Conservation (phyloP, 2,329 filamentous ascomycete species). For the Proliferodiscus dingleyae region DNA sequence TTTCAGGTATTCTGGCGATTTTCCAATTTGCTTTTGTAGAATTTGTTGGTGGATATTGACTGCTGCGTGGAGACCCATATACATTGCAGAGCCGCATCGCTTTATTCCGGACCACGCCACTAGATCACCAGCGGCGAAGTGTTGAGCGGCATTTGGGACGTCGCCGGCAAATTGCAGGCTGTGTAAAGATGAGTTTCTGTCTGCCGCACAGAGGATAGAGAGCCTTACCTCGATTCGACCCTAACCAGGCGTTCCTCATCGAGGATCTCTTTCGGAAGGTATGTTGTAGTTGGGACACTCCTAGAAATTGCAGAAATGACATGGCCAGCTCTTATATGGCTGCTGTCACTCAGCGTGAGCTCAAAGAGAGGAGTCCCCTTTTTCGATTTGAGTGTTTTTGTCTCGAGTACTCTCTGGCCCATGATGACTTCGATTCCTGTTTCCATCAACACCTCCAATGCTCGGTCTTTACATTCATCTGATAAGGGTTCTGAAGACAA, state of each 20-base stretch:
- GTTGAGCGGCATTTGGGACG: conserved; percentile 52
- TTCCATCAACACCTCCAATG: conserved; percentile 53
- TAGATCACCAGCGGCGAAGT: conserved; percentile 68
- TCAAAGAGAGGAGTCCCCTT: conserved; percentile 34
- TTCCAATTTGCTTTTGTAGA: conserved; percentile 37
- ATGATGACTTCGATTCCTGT: conserved; percentile 62
- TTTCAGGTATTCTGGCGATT: conserved; percentile 42
- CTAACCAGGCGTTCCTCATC: conserved; percentile 62
- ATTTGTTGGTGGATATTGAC: conserved; percentile 64
- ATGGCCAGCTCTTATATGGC: conserved; percentile 54
- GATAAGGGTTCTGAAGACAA: conserved; percentile 70
- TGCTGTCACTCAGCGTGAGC: conserved; percentile 56
- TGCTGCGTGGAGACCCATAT: conserved; percentile 63
- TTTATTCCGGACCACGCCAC: conserved; percentile 73
- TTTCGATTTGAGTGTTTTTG: conserved; percentile 35
- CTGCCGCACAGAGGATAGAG: neutral
- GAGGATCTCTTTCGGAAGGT: conserved; percentile 54
- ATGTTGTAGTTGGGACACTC: conserved; percentile 56
- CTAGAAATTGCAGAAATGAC: conserved; percentile 67
- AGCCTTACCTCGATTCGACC: conserved; percentile 49
- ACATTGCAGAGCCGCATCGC: conserved; percentile 71
- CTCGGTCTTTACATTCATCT: conserved; percentile 61
- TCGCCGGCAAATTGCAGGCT: conserved; percentile 51
- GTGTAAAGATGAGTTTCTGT: conserved; percentile 6
- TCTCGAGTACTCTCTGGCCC: conserved; percentile 50